Conservation (phyloP, 352 stramenopile genomes). For the Globisporangium spinosum region DNA sequence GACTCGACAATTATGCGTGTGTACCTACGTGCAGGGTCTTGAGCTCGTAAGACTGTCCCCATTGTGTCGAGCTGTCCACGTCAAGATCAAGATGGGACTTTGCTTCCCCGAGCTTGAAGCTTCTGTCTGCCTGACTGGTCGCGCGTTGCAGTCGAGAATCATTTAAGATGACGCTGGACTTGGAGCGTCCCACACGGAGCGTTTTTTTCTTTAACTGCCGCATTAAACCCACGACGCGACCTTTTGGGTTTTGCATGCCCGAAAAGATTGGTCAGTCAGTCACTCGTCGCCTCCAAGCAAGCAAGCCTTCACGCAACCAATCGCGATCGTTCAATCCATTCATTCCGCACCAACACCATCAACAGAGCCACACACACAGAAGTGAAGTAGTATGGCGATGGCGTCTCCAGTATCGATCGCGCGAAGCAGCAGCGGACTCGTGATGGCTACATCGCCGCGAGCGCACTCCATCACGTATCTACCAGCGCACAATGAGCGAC, state of each 20-base stretch:
- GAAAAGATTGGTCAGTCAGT: not conserved
- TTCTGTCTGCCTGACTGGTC: not conserved
- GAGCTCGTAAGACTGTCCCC: slow-evolving; percentile 13
- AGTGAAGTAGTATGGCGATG: not conserved
- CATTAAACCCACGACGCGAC: not conserved
- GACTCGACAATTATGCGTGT: not conserved
- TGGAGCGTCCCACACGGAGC: not conserved
- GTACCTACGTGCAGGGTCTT: slow-evolving; percentile 18
- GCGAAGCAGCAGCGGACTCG: not conserved
- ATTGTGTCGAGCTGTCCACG: not conserved
- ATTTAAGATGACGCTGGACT: not conserved
- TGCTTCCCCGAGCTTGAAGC: not conserved
- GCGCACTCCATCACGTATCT: not conserved
- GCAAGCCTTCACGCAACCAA: not conserved
- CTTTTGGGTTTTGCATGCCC: not conserved
- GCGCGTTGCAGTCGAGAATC: not conserved
- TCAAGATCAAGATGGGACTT: not conserved
- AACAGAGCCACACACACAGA: not conserved
- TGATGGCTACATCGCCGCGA: not conserved
- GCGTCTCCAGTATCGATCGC: not conserved
- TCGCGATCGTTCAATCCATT: not conserved
- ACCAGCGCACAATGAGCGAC: not conserved
- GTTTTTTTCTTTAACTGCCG: not conserved
- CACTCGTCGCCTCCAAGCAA: not conserved
- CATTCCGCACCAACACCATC: not conserved